These are phyloP conservation scores for Isochrysis galbana DNA, from an alignment of 78 protist species.

Conservation along the genomic window DNA sequence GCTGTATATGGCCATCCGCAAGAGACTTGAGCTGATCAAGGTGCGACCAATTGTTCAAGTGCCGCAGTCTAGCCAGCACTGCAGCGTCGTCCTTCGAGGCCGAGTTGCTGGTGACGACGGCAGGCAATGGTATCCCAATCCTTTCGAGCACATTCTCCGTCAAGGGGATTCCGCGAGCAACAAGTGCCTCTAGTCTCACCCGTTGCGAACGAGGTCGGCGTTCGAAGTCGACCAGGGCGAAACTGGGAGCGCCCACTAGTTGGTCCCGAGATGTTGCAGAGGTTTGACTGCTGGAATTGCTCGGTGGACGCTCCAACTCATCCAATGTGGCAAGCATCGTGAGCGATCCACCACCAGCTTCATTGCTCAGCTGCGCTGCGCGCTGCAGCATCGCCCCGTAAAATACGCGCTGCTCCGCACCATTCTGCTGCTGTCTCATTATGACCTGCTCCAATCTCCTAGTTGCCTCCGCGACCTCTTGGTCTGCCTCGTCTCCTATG, in stretches of 20 bases:
- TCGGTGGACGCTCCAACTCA: not conserved
- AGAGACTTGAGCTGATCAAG: not conserved
- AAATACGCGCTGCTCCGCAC: not conserved
- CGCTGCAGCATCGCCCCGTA: constrained; percentile 6
- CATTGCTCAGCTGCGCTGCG: not conserved
- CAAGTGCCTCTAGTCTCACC: not conserved
- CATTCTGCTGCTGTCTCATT: not conserved
- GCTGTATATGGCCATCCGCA: not conserved
- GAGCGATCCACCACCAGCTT: not conserved
- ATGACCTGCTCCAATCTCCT: not conserved
- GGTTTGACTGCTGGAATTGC: not conserved
- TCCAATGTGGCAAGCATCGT: not conserved
- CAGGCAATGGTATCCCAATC: not conserved
- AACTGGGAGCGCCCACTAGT: not conserved
- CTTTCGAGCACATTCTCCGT: not conserved
- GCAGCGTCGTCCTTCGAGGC: not conserved
- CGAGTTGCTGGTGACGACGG: no score
- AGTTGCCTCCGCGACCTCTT: not conserved
- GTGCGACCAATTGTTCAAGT: not conserved
- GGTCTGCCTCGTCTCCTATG: not conserved
- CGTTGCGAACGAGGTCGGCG: not conserved
- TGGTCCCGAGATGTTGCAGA: not conserved
- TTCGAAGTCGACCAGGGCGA: not conserved
- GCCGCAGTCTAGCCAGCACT: not conserved
- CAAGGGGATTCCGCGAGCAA: not conserved